Base-by-base conservation (phyloP, 1,284 basidiomycete species). In the Marasmius sp. region DNA sequence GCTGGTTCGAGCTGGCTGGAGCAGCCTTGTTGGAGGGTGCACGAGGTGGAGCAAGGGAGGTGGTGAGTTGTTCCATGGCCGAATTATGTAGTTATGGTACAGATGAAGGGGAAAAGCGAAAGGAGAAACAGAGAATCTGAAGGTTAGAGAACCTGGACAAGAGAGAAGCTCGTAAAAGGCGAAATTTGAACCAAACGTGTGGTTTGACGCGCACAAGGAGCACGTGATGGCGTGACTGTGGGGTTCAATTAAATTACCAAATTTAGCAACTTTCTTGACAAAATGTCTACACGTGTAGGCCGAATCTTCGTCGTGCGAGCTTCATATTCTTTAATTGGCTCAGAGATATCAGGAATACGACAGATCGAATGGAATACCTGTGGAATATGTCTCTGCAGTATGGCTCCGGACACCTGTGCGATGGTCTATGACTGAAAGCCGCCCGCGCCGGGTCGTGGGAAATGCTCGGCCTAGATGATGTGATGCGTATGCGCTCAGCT, bases 31-130 rank as follows among this genome's bases (percentile, higher is more conserved):
- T 63, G 37, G 75, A 38, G 34, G 85, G 71, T 2, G 80, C 72
- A 67, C 86, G 79, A 61, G 86, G 76, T 49, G 87, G 85, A 1
- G 80, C 85, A 49, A 89, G 81, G 55, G 88, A 84, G 20, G 86
- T 79, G 1, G 87, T 88, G 69, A 90, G 79, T 74, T 91, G 89
- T 70, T 91, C 89, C 89, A 92, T 91, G 51, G 57, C 34, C 37
- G 34, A 38, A 38, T 37, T 57, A 39, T 41, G 43, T 36, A 53
- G 36, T 50, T 60, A 54, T 47, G 60, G 34, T 49, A 41, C 36
- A 54, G 12, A 22, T 41, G 34, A 45, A 22, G 38, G 57, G 57
- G 52, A 64, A 22, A 49, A 41, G 39, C n/a, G 20, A 37, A 27
- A 62, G 22, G 55, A 33, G 39, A 57, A 22, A 61, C 51, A 43